Evolutionary conservation across 2,329 filamentous ascomycete species (phyloP).

Genomic region (Pestalotiopsis sp.): DNA sequence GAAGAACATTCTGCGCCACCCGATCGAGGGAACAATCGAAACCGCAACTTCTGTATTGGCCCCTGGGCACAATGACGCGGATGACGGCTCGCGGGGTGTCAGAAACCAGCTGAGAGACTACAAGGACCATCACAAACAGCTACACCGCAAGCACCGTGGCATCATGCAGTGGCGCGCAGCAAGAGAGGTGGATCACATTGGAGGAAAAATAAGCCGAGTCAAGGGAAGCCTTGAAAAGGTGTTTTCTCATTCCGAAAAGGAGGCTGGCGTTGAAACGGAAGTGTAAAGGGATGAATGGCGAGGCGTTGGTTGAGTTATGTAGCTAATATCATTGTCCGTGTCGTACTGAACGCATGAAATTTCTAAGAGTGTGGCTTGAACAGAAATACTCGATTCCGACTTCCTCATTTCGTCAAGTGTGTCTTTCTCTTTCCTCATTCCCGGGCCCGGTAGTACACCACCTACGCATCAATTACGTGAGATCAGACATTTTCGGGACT

Average conservation of each 20-base stretch:
- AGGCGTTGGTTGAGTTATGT: neutral
- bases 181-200: slow-evolving; percentile 53
- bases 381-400: too few relatives aligned
- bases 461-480: too few relatives aligned
- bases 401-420: too few relatives aligned
- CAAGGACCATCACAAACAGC: slow-evolving; percentile 57
- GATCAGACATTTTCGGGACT: too few relatives aligned
- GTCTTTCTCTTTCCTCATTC: too few relatives aligned
- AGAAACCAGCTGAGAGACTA: slow-evolving; percentile 61
- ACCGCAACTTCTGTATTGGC: slow-evolving; percentile 31
- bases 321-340: neutral
- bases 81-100: slow-evolving; percentile 47
- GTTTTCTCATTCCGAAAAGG: slow-evolving; percentile 63
- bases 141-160: slow-evolving; percentile 69
- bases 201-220: slow-evolving; percentile 57
- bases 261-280: slow-evolving; percentile 68
- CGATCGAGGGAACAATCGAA: slow-evolving; percentile 30
- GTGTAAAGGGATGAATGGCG: slow-evolving; percentile 44
- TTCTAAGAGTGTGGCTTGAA: too few relatives aligned
- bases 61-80: slow-evolving; percentile 40
- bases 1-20: slow-evolving; percentile 38
- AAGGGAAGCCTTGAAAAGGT: slow-evolving; percentile 60
- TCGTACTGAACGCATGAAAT: too few relatives aligned
- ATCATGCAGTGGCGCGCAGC: slow-evolving; percentile 73
- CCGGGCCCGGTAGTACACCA: too few relatives aligned